Evolutionary conservation across 1,284 basidiomycete species (phyloP), one percentile per base, ranked within the genome.

Genomic region (Apiotrichum porosum): DNA sequence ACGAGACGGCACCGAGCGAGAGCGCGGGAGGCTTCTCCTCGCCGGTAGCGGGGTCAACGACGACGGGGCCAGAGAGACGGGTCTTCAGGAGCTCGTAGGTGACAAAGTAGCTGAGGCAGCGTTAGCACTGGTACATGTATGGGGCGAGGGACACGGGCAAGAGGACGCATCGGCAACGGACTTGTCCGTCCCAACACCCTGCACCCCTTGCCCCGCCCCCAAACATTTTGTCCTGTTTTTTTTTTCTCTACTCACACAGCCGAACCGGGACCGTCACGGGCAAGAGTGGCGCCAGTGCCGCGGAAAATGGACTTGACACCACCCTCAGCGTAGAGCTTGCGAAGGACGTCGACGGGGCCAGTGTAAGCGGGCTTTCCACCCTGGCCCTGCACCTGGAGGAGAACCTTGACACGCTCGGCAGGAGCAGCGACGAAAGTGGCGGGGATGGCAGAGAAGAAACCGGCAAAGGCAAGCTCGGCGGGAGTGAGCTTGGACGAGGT

Each of bases 41-140:
- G 84, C 89, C 63, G 10, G 57, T 61, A 1, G 18, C 37, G 17
- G 64, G 66, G 30, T 69, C 50, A 18, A 50, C 49, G 26, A 40
- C 47, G 9, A 66, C 63, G 22, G 52, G 18, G 23, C 51, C 47
- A 13, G 78, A 78, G 51, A 99, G 75, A 9, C 80, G 72, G 65
- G 86, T 88, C 77, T 98, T 98, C 49, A 89, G 84, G 33, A 90
- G 79, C 75, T 99, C 95, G 73, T 99, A 99, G 6, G 92, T 87
- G 24, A 89, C 90, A 70, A 99, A 99, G 78, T 98, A 97, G 38
- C 89, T 93, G 12, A 28, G 12, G 12, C 8, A 28, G 26, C n/a
- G n/a, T n/a, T 66, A n/a, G n/a, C n/a, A n/a, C n/a, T n/a, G n/a
- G n/a, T n/a, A n/a, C n/a, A n/a, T n/a, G n/a, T n/a, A n/a, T n/a